A percentile compares a stretch with the other conserved stretches of the same genome.
Conservation (phyloP, 805 yeast species). For the Blastobotrys chiropterorum region DNA sequence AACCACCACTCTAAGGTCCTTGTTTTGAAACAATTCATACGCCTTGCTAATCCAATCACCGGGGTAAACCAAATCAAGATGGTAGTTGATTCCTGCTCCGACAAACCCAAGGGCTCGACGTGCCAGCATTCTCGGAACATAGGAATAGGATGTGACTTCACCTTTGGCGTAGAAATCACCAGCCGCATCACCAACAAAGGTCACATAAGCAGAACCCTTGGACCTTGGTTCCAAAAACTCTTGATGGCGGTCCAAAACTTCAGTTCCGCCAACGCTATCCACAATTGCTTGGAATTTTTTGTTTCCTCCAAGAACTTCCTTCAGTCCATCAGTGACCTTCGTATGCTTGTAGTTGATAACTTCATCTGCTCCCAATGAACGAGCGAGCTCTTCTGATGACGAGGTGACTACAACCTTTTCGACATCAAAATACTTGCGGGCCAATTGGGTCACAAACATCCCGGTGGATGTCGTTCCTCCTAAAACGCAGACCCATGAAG, state of each 20-base stretch:
- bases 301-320: constrained; percentile 4
- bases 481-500: constrained; percentile 50
- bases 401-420: constrained; percentile 46
- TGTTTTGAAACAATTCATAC: constrained; percentile 40
- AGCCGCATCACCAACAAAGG: constrained; percentile 53
- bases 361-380: constrained; percentile 51
- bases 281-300: constrained; percentile 54
- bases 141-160: constrained; percentile 19
- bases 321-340: constrained; percentile 5
- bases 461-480: constrained; percentile 79
- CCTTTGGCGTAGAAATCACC: constrained; percentile 23
- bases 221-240: constrained; percentile 41
- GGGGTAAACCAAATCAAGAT: constrained; percentile 17
- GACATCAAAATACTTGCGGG: constrained; percentile 43
- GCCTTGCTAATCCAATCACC: constrained; percentile 39
- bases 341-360: constrained; percentile 49
- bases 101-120: constrained; percentile 25
- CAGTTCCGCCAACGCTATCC: constrained; percentile 59
- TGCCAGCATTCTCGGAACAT: constrained; percentile 20
- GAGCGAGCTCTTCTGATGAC: constrained; percentile 40
- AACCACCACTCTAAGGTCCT: constrained; percentile 40
- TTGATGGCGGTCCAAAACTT: constrained; percentile 40
- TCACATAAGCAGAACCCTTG: constrained; percentile 44
- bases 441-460: constrained; percentile 46
- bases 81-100: constrained; percentile 26